phyloP scores from a whole-genome alignment of 1,139 yeast species.

The Lodderomyces oxycetoniae region DNA sequence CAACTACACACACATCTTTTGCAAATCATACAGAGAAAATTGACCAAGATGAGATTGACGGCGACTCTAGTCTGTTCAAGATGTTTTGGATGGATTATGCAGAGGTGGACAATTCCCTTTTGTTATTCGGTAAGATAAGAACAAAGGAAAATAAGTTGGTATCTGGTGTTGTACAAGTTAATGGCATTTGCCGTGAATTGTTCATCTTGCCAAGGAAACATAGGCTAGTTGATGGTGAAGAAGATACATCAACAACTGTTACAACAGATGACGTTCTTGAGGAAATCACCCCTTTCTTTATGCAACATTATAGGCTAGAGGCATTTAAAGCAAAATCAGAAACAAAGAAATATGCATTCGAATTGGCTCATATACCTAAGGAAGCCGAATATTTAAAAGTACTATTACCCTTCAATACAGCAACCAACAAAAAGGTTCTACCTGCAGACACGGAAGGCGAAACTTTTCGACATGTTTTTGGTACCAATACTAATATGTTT shows the following conservation, averaged over 20 bases:
- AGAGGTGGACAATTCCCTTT: slow-evolving; percentile 65
- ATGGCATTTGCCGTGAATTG: slow-evolving; percentile 65
- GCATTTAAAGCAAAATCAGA: slow-evolving; percentile 68
- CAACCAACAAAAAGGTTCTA: slow-evolving; percentile 45
- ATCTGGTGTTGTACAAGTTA: slow-evolving; percentile 76
- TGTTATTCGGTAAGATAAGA: slow-evolving; percentile 79
- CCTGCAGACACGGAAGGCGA: slow-evolving; percentile 70
- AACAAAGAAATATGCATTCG: slow-evolving; percentile 82
- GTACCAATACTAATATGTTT: slow-evolving; percentile 67
- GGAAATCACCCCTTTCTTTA: slow-evolving; percentile 64
- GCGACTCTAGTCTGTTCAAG: slow-evolving; percentile 41
- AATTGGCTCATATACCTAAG: slow-evolving; percentile 71
- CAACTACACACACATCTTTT: slow-evolving; percentile 19
- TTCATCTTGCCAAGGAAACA: slow-evolving; percentile 68
- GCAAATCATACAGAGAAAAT: slow-evolving; percentile 40
- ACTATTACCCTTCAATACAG: slow-evolving; percentile 64
- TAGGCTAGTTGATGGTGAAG: slow-evolving; percentile 31
- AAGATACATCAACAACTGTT: slow-evolving; percentile 28
- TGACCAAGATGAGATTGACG: slow-evolving; percentile 41
- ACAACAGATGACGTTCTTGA: slow-evolving; percentile 67
- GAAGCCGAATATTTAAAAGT: slow-evolving; percentile 80
- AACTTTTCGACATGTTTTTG: slow-evolving; percentile 77
- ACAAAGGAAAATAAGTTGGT: slow-evolving; percentile 56
- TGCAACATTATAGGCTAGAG: slow-evolving; percentile 59
- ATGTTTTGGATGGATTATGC: slow-evolving; percentile 91